A percentile compares a stretch with the other conserved stretches of the same genome.
These are phyloP conservation scores for Trametes maxima DNA, from an alignment of 768 basidiomycete species.

Conservation along the genomic window DNA sequence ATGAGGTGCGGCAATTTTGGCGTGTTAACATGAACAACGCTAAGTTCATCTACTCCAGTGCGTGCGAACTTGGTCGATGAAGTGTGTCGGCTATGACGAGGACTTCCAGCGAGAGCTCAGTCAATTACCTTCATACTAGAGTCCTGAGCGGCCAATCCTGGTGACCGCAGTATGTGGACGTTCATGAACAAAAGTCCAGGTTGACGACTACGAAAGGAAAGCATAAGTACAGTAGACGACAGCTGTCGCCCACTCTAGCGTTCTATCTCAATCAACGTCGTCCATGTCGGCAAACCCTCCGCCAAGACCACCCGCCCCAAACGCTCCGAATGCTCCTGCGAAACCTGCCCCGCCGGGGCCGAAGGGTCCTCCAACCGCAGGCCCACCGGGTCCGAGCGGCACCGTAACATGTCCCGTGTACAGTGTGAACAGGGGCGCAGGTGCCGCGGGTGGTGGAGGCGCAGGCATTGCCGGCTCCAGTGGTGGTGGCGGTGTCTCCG, in stretches of 20 bases:
- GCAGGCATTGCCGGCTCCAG: constrained; percentile 9
- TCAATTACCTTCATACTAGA: background rate
- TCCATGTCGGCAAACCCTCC: constrained; percentile 18
- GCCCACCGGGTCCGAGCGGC: background rate
- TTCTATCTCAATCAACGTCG: constrained; percentile 20
- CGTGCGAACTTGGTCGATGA: constrained; percentile 42
- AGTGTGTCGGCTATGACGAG: constrained; percentile 44
- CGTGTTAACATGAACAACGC: background rate
- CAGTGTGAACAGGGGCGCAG: constrained; percentile 17
- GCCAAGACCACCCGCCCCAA: background rate
- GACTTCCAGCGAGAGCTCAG: constrained; percentile 38
- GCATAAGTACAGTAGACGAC: no score
- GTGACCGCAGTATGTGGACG: background rate
- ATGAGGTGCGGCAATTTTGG: constrained; percentile 32
- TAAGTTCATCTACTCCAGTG: constrained; percentile 22
- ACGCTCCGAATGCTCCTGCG: background rate
- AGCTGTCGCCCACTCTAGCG: background rate
- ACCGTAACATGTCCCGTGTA: constrained; percentile 8
- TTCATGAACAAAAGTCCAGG: background rate
- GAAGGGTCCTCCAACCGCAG: background rate
- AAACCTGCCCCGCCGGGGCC: background rate
- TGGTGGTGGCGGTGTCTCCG: constrained; percentile 17
- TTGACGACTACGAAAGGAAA: background rate
- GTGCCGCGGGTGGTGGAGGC: constrained; percentile 3
- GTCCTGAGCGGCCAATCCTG: no score